Evolutionary conservation across 1,284 basidiomycete genomes (phyloP).

Genomic region (Leccinum pachyderme): DNA sequence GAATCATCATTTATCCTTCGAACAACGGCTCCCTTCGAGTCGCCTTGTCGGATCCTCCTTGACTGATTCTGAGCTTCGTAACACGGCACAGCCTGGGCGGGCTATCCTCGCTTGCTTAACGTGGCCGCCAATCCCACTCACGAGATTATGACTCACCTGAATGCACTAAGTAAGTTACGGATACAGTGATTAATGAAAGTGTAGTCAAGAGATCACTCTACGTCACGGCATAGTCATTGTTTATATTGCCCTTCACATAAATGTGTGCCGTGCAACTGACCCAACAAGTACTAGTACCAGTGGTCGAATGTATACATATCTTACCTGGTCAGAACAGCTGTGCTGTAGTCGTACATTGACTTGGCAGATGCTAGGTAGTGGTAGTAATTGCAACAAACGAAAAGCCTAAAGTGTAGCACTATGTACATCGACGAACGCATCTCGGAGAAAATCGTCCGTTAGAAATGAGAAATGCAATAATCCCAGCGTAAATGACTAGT

Average conservation of each 20-base stretch:
- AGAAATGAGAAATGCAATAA: conserved; percentile 24
- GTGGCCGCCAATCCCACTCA: too few relatives aligned
- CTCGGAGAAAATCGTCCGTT: conserved; percentile 23
- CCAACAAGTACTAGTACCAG: not conserved
- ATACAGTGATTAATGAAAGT: not conserved
- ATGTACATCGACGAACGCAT: conserved; percentile 31
- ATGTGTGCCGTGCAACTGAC: not conserved
- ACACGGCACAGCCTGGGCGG: too few relatives aligned
- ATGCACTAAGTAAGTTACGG: not conserved
- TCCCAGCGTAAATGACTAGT: conserved; percentile 19
- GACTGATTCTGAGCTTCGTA: too few relatives aligned
- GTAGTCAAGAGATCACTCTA: not conserved
- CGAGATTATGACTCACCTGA: too few relatives aligned
- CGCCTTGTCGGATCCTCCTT: too few relatives aligned
- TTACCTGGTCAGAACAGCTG: not conserved
- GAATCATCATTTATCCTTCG: too few relatives aligned
- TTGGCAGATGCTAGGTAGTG: conserved; percentile 14
- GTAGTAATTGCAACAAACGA: conserved; percentile 10
- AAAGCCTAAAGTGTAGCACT: conserved; percentile 18
- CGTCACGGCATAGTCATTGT: not conserved
- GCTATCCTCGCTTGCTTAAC: too few relatives aligned
- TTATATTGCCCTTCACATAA: not conserved
- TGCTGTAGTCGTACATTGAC: conserved; percentile 11
- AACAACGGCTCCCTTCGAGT: too few relatives aligned
- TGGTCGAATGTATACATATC: not conserved